A percentile compares a stretch with the other conserved stretches of the same genome.
These are phyloP conservation scores for Tinospora cordifolia DNA, from an alignment of 164 flowering plant genomes.

Conservation along the genomic window DNA sequence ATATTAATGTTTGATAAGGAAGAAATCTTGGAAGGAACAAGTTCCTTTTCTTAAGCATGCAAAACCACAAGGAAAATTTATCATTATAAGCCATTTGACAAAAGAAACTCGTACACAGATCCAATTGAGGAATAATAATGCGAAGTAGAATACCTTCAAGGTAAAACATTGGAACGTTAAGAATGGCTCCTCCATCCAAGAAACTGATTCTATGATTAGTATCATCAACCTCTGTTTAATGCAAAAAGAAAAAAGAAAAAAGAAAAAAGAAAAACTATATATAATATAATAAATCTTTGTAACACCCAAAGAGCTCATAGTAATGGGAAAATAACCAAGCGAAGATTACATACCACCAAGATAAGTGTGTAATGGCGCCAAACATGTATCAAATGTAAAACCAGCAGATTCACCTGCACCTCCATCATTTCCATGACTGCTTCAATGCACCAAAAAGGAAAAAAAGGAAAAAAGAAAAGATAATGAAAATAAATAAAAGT, in stretches of 20 bases:
- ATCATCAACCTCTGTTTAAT: slow-evolving; percentile 73
- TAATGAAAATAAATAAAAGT: neutral
- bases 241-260: too few species aligned
- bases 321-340: neutral
- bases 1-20: too few species aligned
- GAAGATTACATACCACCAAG: slow-evolving; percentile 68
- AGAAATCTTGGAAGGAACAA: too few species aligned
- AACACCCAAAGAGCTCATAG: neutral
- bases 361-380: slow-evolving; percentile 82
- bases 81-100: neutral
- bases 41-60: too few species aligned
- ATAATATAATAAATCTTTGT: neutral
- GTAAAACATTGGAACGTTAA: slow-evolving; percentile 65
- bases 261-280: too few species aligned
- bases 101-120: neutral
- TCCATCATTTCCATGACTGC: slow-evolving; percentile 29
- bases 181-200: slow-evolving; percentile 70
- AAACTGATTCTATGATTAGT: slow-evolving; percentile 57
- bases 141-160: slow-evolving; percentile 49
- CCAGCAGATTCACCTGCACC: slow-evolving; percentile 33
- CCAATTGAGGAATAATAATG: neutral
- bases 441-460: too few species aligned
- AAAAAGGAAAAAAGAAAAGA: too few species aligned
- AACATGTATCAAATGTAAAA: slow-evolving; percentile 50
- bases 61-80: neutral